phyloP scores from a whole-genome alignment of 2,329 filamentous ascomycete species.

The Pezicula radicicola region DNA sequence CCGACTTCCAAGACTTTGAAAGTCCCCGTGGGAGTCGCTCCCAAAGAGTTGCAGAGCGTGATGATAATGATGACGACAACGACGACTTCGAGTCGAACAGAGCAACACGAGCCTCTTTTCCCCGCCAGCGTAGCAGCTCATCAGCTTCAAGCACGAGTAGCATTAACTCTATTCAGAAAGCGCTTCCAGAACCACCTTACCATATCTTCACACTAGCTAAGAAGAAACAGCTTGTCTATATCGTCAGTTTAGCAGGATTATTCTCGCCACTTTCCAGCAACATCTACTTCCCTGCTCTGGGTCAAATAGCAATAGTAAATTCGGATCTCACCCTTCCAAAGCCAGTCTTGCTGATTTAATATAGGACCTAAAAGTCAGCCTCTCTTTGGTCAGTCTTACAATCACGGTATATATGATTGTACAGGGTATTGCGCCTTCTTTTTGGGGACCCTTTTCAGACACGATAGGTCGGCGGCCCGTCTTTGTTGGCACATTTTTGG shows the following conservation, averaged over 20 bases:
- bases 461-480: conserved; percentile 37
- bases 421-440: conserved; percentile 44
- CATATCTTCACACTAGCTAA: conserved; percentile 33
- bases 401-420: conserved; percentile 47
- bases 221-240: conserved; percentile 45
- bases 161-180: conserved; percentile 10
- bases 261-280: conserved; percentile 51
- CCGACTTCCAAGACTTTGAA: conserved; percentile 16
- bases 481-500: conserved; percentile 35
- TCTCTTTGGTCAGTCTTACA: conserved; percentile 33
- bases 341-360: background rate
- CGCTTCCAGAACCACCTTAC: conserved; percentile 23
- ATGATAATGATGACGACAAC: conserved; percentile 1
- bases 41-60: background rate
- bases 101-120: background rate
- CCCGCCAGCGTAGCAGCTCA: background rate
- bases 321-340: background rate
- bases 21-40: conserved; percentile 8
- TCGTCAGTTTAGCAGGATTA: conserved; percentile 46
- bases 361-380: conserved; percentile 27
- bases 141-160: background rate
- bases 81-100: too few species aligned
- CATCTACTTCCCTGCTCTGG: conserved; percentile 47
- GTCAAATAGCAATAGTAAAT: conserved; percentile 32
- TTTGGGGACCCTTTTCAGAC: conserved; percentile 48